Evolutionary conservation across 441 rosid species (phyloP).

Genomic region (Croton laevigatus): DNA sequence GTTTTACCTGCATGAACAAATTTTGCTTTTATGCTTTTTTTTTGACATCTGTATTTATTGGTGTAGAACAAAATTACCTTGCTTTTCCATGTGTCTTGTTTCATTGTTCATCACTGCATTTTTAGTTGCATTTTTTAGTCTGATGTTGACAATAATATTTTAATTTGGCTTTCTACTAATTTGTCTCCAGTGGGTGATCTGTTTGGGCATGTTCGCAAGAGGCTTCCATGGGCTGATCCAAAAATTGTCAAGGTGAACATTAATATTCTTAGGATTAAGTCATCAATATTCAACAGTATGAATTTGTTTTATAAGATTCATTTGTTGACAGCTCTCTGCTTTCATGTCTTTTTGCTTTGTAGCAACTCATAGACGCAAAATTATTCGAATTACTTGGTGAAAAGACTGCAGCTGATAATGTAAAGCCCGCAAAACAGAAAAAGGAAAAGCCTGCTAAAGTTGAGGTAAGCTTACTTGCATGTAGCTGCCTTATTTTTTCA

Average conservation of each 20-base stretch:
- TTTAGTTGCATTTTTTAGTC: not conserved
- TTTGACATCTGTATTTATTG: not conserved
- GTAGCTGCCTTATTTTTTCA: conserved; percentile 6
- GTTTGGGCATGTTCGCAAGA: conserved; percentile 66
- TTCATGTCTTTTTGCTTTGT: conserved; percentile 18
- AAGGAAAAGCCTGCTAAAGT: conserved; percentile 88
- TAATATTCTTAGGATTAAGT: not conserved
- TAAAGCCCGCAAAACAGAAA: conserved; percentile 82
- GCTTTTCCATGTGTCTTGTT: not conserved
- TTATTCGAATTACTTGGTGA: conserved; percentile 81
- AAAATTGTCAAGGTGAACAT: conserved; percentile 68
- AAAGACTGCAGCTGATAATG: conserved; percentile 85
- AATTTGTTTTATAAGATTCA: not conserved
- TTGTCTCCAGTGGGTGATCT: conserved; percentile 62
- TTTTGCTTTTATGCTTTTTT: not conserved
- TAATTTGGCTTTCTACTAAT: conserved; percentile 18
- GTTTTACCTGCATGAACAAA: not conserved
- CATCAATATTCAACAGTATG: not conserved
- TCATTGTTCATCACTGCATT: not conserved
- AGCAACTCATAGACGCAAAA: conserved; percentile 76
- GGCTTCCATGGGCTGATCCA: conserved; percentile 92
- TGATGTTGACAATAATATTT: conserved; percentile 12
- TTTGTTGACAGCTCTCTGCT: conserved; percentile 17
- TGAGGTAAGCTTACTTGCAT: conserved; percentile 42
- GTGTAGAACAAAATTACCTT: not conserved